Conservation (phyloP, 495 filamentous ascomycete species). For the Astrothelium subdiscretum region DNA sequence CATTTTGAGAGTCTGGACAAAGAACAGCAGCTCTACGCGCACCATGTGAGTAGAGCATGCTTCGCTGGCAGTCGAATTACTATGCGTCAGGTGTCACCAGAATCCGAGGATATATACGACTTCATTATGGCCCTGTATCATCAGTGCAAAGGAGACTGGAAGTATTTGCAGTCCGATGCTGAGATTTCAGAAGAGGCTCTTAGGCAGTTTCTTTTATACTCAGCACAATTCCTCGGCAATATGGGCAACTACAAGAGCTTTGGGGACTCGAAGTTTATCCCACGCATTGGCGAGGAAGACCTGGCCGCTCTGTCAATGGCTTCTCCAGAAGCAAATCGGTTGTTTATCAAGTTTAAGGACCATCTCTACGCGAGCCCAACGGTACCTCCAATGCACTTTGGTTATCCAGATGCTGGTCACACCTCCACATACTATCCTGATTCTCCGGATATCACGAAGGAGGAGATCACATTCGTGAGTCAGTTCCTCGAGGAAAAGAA, state of each 20-base stretch:
- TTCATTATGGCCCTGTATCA: conserved; percentile 74
- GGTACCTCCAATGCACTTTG: conserved; percentile 66
- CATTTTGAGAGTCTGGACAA: conserved; percentile 78
- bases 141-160: conserved; percentile 67
- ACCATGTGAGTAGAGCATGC: conserved; percentile 81
- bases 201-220: conserved; percentile 71
- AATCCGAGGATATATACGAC: conserved; percentile 84
- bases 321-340: conserved; percentile 43
- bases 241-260: conserved; percentile 93
- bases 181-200: conserved; percentile 59
- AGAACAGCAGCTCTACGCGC: conserved; percentile 74
- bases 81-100: conserved; percentile 77
- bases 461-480: conserved; percentile 63
- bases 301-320: conserved; percentile 60
- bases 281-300: conserved; percentile 53
- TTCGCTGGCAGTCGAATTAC: conserved; percentile 78
- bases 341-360: conserved; percentile 57
- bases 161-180: conserved; percentile 52
- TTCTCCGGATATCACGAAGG: conserved; percentile 71
- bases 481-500: conserved; percentile 65
- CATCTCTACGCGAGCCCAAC: conserved; percentile 61
- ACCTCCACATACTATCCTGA: conserved; percentile 89
- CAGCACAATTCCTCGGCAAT: conserved; percentile 82
- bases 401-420: conserved; percentile 72
- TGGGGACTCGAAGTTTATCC: conserved; percentile 90